Evolutionary conservation across 768 basidiomycete genomes (phyloP).

Genomic region (Collybia sordida): DNA sequence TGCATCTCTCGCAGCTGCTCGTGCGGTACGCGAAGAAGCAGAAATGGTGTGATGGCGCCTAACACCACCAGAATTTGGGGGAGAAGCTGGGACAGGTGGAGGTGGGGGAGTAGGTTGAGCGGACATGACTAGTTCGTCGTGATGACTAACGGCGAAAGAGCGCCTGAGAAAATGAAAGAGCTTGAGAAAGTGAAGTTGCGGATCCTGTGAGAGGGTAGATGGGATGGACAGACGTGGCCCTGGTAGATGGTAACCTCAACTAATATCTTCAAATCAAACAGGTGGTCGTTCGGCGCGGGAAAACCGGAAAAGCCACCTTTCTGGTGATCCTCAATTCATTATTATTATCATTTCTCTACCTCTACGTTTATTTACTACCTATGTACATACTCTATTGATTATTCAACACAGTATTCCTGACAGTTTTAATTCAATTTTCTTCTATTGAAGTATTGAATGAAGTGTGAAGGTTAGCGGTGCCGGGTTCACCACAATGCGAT

Average conservation of each 20-base stretch:
- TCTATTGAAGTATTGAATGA: too few species aligned
- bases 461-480: too few species aligned
- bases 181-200: constrained; percentile 2
- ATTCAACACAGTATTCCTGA: too few species aligned
- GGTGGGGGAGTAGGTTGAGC: constrained; percentile 33
- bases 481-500: too few species aligned
- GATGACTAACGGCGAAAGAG: constrained; percentile 10
- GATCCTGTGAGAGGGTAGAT: constrained; percentile 8
- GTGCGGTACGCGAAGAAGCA: constrained; percentile 63
- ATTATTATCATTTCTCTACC: neutral
- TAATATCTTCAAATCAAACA: constrained; percentile 9
- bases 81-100: constrained; percentile 40
- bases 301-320: neutral
- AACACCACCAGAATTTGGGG: constrained; percentile 49
- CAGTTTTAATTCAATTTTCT: too few species aligned
- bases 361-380: neutral
- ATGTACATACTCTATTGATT: too few species aligned
- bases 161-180: constrained; percentile 13
- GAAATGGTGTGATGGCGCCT: constrained; percentile 85
- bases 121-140: constrained; percentile 25
- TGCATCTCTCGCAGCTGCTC: constrained; percentile 57
- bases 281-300: constrained; percentile 11
- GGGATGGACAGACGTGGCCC: constrained; percentile 13
- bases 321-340: neutral
- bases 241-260: constrained; percentile 4